Evolutionary conservation across 2,329 filamentous ascomycete species (phyloP), one percentile per base, ranked within the genome.

Genomic region (Paraconiothyrium brasiliense): DNA sequence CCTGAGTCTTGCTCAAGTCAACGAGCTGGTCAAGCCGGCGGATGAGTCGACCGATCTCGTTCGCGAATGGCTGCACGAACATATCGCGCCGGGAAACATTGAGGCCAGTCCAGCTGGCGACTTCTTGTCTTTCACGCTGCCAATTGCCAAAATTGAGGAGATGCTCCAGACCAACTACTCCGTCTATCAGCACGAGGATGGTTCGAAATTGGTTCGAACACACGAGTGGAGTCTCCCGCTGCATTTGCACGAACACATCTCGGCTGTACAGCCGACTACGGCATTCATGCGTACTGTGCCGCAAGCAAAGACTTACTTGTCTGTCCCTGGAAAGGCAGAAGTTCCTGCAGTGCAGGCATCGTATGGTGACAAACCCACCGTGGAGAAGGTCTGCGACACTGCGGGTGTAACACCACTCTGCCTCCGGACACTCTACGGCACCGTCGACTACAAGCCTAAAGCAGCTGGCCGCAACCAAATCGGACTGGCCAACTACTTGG

Each of bases 241-340:
- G 37, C 83, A 88, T 68, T 79, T 89, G 4, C 86, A 88, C 68
- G 78, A 82, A 57, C 85, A 87, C 68, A 84, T 89, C 64, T 85
- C 88, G 67, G 83, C 84, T 13, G 84, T 89, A 32, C 86, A 89
- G 71, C 87, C 87, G 1, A 89, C 86, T 0, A 88, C 83, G 50
- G 86, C 85, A 0, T 89, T 89, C 78, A 84, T 77, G 67, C 74
- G 70, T 35, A 69, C 62, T 22, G 66, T 61, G n/a, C 59, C 69
- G 7, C 46, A 72, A 10, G 65, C 60, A 7, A 67, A 71, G 4
- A 76, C 75, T 8, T 75, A 70, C 27, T 65, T 74, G 1, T 62
- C 63, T 10, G 69, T 67, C 46, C 54, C 14, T 30, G 49, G 41
- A 22, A 22, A 22, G 16, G 54, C 46, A 10, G 43, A 37, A 13